These are phyloP conservation scores for Cardamine chenopodiifolia DNA, from an alignment of 345 rosid genomes.

Conservation along the genomic window DNA sequence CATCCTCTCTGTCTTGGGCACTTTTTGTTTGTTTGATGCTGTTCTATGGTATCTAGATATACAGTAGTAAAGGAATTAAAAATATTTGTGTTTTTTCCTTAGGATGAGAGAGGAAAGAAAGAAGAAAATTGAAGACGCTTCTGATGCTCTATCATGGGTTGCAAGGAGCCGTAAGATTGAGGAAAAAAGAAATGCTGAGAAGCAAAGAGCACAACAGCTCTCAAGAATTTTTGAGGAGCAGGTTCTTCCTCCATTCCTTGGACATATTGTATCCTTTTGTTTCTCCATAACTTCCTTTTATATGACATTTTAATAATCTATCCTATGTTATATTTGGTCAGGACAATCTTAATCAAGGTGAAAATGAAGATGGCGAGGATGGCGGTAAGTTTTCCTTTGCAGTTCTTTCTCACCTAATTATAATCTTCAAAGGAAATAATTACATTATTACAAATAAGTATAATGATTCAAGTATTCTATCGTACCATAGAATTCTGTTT, in stretches of 20 bases:
- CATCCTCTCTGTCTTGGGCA: neutral
- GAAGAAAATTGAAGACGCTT: constrained; percentile 61
- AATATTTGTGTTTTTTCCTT: constrained; percentile 3
- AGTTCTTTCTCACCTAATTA: neutral
- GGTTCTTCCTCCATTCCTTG: constrained; percentile 46
- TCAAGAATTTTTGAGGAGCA: constrained; percentile 90
- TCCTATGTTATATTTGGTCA: constrained; percentile 38
- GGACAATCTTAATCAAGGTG: constrained; percentile 78
- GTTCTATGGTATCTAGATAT: constrained; percentile 4
- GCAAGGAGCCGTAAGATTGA: constrained; percentile 73
- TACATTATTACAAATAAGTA: neutral
- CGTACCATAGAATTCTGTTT: neutral
- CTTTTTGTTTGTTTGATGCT: constrained; percentile 16
- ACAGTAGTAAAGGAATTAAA: neutral
- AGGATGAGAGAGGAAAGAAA: constrained; percentile 92
- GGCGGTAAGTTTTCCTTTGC: constrained; percentile 38
- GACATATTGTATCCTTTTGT: constrained; percentile 15
- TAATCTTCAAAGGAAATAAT: neutral
- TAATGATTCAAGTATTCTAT: neutral
- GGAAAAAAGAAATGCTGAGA: constrained; percentile 68
- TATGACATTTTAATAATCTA: constrained; percentile 24
- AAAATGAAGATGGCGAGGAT: constrained; percentile 69
- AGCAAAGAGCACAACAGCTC: constrained; percentile 76
- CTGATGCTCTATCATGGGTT: constrained; percentile 83
- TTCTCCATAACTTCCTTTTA: constrained; percentile 12